These are phyloP conservation scores for Stygiomarasmius scandens DNA, from an alignment of 1,284 basidiomycete species.

Conservation along the genomic window DNA sequence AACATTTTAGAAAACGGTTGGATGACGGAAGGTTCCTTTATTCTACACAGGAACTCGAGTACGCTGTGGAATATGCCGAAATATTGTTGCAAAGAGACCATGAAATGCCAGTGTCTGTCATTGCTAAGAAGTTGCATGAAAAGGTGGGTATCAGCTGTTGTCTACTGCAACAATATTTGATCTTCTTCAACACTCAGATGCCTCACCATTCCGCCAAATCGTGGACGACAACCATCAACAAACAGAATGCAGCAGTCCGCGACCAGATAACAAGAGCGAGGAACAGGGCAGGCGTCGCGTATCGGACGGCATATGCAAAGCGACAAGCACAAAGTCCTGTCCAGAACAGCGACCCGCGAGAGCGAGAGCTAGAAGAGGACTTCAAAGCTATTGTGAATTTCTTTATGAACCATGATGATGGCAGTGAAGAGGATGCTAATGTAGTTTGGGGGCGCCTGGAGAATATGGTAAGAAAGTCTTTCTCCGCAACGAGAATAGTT, in stretches of 20 bases:
- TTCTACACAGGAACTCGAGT: constrained; percentile 29
- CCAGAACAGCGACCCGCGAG: not conserved
- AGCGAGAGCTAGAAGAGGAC: constrained; percentile 33
- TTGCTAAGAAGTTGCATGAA: constrained; percentile 35
- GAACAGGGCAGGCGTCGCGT: constrained; percentile 39
- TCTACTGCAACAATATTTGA: constrained; percentile 3
- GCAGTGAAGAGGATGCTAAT: constrained; percentile 43
- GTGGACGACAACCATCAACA: constrained; percentile 36
- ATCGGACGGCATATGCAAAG: constrained; percentile 28
- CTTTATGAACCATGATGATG: constrained; percentile 38
- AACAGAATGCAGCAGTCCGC: constrained; percentile 9
- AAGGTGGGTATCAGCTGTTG: constrained; percentile 38
- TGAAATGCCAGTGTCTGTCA: constrained; percentile 28
- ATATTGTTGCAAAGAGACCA: constrained; percentile 41
- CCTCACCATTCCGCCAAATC: constrained; percentile 45
- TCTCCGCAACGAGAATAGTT: constrained; percentile 9
- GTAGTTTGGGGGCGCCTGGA: constrained; percentile 48
- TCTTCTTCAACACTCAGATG: constrained; percentile 33
- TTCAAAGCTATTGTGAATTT: constrained; percentile 52
- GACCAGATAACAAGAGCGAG: constrained; percentile 29
- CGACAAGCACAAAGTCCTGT: not conserved
- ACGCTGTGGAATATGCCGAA: constrained; percentile 29
- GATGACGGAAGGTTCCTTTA: constrained; percentile 22
- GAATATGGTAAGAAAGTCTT: constrained; percentile 34
- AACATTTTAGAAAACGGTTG: constrained; percentile 15